phyloP scores from a whole-genome alignment of 352 stramenopile genomes.

The Phytophthora megakarya region DNA sequence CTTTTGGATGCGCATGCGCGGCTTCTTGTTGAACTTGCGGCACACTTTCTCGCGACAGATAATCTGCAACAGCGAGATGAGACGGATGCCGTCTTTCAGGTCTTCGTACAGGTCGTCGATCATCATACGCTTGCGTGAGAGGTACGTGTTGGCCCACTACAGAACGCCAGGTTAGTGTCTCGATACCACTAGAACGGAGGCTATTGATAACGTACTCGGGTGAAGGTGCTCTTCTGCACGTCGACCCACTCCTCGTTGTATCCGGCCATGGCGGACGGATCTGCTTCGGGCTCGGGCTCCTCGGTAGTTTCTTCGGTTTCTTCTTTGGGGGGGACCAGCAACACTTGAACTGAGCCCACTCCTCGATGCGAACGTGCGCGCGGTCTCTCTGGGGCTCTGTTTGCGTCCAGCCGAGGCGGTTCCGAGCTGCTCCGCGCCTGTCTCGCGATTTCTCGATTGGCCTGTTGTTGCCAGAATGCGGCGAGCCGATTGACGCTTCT shows the following conservation, averaged over 20 bases:
- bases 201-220: constrained; percentile 76
- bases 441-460: constrained; percentile 26
- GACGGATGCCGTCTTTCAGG: constrained; percentile 83
- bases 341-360: constrained; percentile 24
- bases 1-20: constrained; percentile 93
- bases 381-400: constrained; percentile 10
- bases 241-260: constrained; percentile 88
- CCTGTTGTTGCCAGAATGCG: constrained; percentile 23
- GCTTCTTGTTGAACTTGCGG: constrained; percentile 92
- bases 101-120: constrained; percentile 92
- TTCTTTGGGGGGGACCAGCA: constrained; percentile 14
- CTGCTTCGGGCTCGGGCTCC: constrained; percentile 28
- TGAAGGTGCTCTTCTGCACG: constrained; percentile 93
- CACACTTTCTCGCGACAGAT: constrained; percentile 88
- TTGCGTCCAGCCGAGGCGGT: constrained; percentile 28
- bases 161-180: constrained; percentile 23
- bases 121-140: constrained; percentile 86
- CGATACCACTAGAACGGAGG: background rate
- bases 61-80: constrained; percentile 90
- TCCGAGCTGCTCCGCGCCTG: constrained; percentile 31
- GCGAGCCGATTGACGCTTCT: background rate
- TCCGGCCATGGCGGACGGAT: constrained; percentile 50
- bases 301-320: constrained; percentile 4
- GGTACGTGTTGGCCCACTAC: constrained; percentile 91
- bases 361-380: constrained; percentile 13